Conservation (phyloP, 768 basidiomycete species). For the Phanerodontia chrysosporium region DNA sequence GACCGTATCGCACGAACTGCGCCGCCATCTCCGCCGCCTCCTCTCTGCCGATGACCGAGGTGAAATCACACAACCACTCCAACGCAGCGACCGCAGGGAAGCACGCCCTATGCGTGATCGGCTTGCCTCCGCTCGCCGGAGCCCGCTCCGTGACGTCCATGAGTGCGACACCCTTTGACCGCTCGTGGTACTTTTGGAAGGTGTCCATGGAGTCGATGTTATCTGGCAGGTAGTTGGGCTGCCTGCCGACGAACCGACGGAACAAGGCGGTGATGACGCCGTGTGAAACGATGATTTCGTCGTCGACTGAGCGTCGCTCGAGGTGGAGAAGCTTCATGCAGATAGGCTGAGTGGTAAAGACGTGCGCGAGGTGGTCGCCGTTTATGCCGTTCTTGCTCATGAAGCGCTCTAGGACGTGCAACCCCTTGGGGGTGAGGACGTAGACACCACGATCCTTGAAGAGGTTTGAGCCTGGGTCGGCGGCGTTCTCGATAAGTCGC, state of each 20-base stretch:
- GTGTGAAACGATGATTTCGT: constrained; percentile 95
- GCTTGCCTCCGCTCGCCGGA: constrained; percentile 43
- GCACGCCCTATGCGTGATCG: constrained; percentile 58
- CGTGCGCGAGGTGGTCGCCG: constrained; percentile 83
- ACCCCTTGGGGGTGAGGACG: constrained; percentile 92
- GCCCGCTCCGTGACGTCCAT: constrained; percentile 69
- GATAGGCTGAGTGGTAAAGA: constrained; percentile 91
- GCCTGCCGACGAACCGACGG: constrained; percentile 88
- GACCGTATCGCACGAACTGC: constrained; percentile 93
- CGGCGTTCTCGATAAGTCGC: constrained; percentile 93
- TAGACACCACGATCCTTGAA: constrained; percentile 99
- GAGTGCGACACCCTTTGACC: constrained; percentile 68
- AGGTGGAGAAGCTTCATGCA: constrained; percentile 97
- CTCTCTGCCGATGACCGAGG: constrained; percentile 91
- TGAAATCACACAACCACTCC: constrained; percentile 98
- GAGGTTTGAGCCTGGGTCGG: constrained; percentile 79
- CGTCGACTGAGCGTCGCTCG: constrained; percentile 86
- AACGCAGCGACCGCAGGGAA: constrained; percentile 85
- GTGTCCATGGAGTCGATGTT: constrained; percentile 48
- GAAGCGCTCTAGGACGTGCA: constrained; percentile 98
- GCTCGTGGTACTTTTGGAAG: constrained; percentile 73
- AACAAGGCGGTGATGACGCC: constrained; percentile 93
- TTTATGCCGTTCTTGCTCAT: constrained; percentile 99
- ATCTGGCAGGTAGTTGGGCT: constrained; percentile 70
- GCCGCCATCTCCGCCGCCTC: constrained; percentile 98